Conservation (phyloP, 2,329 filamentous ascomycete genomes). For the Neobulgaria alba region DNA sequence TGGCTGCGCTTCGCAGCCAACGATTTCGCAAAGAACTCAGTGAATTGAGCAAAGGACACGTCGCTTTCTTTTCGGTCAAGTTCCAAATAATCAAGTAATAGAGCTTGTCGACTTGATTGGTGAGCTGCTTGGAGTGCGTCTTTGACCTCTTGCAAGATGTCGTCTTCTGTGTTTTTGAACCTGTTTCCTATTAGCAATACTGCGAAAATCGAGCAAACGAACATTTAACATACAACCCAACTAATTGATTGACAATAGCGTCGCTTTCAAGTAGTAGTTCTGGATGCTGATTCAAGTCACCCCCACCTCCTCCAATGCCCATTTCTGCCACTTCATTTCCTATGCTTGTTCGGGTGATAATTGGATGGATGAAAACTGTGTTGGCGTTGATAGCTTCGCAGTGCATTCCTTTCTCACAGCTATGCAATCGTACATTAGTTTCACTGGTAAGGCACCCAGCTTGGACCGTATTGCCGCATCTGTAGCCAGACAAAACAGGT, state of each 20-base stretch:
- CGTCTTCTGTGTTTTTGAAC: conserved; percentile 18
- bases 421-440: conserved; percentile 62
- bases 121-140: conserved; percentile 13
- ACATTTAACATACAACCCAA: conserved; percentile 37
- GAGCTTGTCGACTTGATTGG: conserved; percentile 14
- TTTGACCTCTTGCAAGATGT: conserved; percentile 30
- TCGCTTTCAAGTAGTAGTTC: conserved; percentile 55
- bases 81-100: conserved; percentile 22
- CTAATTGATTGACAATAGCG: conserved; percentile 42
- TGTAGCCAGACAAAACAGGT: conserved; percentile 62
- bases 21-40: background rate
- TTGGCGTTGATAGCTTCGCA: conserved; percentile 43
- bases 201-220: background rate
- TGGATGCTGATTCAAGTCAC: conserved; percentile 60
- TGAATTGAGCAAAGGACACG: background rate
- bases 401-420: conserved; percentile 67
- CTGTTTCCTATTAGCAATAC: conserved; percentile 10
- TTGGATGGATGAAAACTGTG: conserved; percentile 69
- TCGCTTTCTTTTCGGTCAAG: conserved; percentile 4
- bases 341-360: conserved; percentile 55
- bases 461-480: conserved; percentile 62
- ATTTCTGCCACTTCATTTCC: conserved; percentile 61
- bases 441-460: conserved; percentile 64
- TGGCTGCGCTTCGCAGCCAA: background rate
- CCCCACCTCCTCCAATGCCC: conserved; percentile 71